Conservation (phyloP, 2,329 filamentous ascomycete genomes). For the Pestalotiopsis sp. region DNA sequence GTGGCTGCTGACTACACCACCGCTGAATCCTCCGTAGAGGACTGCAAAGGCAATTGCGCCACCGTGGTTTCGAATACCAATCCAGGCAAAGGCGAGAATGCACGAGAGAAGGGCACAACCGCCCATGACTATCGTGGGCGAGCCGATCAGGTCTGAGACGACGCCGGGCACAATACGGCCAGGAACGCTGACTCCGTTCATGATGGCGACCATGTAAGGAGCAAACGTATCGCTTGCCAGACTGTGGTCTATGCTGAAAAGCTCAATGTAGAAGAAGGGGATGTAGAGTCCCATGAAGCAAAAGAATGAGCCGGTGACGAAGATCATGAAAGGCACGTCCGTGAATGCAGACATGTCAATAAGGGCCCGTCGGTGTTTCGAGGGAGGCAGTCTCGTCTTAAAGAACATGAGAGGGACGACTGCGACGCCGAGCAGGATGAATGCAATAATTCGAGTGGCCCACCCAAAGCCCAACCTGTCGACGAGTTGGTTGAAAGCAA, state of each 20-base stretch:
- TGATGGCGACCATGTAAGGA: constrained; percentile 44
- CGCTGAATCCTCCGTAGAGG: constrained; percentile 49
- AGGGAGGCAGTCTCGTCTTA: constrained; percentile 35
- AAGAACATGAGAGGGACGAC: constrained; percentile 37
- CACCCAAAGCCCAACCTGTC: constrained; percentile 44
- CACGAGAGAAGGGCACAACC: constrained; percentile 34
- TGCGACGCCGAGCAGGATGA: constrained; percentile 36
- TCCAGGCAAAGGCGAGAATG: constrained; percentile 41
- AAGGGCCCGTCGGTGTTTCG: constrained; percentile 26
- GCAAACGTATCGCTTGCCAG: constrained; percentile 36
- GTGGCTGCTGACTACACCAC: constrained; percentile 45
- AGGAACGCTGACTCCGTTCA: constrained; percentile 48
- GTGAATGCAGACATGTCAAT: constrained; percentile 39
- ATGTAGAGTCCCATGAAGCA: constrained; percentile 49
- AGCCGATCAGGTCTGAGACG: constrained; percentile 44
- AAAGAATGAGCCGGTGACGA: constrained; percentile 39
- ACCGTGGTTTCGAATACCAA: constrained; percentile 36
- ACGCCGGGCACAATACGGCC: constrained; percentile 48
- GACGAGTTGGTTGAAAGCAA: constrained; percentile 41
- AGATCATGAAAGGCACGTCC: constrained; percentile 41
- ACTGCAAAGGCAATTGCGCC: constrained; percentile 43
- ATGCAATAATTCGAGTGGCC: constrained; percentile 47
- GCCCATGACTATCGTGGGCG: constrained; percentile 39
- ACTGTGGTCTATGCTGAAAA: constrained; percentile 43
- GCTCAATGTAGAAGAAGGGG: constrained; percentile 50